Evolutionary conservation across 2,329 filamentous ascomycete genomes (phyloP).

Genomic region (Mycosphaerella sp.): DNA sequence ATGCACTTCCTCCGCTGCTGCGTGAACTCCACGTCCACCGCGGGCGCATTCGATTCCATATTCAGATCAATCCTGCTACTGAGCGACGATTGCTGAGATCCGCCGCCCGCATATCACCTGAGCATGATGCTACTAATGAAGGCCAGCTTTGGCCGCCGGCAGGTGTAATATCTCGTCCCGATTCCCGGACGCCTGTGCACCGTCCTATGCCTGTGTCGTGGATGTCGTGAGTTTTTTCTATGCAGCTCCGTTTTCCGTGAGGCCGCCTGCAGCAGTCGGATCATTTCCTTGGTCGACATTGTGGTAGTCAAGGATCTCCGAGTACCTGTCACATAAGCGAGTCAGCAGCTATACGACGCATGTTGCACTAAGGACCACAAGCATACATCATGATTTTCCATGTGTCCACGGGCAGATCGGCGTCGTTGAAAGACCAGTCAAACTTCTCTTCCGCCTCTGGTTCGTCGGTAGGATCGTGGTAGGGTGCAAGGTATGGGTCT

Average conservation of each 20-base stretch:
- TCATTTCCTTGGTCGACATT: constrained; percentile 62
- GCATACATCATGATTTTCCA: constrained; percentile 99
- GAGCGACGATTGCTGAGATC: not conserved
- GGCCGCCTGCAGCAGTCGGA: constrained; percentile 17
- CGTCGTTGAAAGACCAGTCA: constrained; percentile 99
- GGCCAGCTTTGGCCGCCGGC: not conserved
- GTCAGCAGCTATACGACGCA: not conserved
- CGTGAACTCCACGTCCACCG: constrained; percentile 2
- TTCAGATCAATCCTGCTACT: constrained; percentile 1
- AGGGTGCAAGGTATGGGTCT: constrained; percentile 90
- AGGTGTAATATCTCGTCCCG: constrained; percentile 1
- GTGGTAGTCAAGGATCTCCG: constrained; percentile 97
- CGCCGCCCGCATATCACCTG: constrained; percentile 2
- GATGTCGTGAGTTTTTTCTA: constrained; percentile 8
- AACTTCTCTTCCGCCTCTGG: constrained; percentile 95
- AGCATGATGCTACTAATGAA: not conserved
- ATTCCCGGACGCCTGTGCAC: constrained; percentile 6
- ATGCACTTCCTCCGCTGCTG: constrained; percentile 2
- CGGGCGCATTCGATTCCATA: not conserved
- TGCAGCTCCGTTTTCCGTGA: constrained; percentile 16
- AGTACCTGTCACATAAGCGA: constrained; percentile 62
- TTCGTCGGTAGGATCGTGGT: constrained; percentile 96
- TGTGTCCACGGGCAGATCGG: constrained; percentile 93
- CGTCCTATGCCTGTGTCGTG: constrained; percentile 3
- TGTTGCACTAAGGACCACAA: not conserved